Base-by-base conservation (phyloP, 2,329 filamentous ascomycete species). In the Passalora sequoiae region DNA sequence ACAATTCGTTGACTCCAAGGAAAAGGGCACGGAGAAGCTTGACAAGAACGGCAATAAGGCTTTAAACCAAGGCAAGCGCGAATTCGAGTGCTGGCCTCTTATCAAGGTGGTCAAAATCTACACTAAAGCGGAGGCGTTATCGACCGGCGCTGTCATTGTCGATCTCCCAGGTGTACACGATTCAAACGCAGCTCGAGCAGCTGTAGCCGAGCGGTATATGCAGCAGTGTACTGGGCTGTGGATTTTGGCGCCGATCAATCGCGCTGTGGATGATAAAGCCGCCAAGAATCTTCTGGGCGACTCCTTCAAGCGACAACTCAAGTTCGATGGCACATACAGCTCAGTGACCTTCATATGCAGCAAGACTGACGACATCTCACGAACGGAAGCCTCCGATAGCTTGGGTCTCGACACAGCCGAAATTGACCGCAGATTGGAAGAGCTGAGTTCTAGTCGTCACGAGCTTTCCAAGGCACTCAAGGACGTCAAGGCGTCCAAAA, bases 241-340 rank as follows among this genome's bases (percentile, higher is more conserved):
- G 76, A 75, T 82, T 38, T 73, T 81, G n/a, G 76, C 78, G 1
- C 76, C 77, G 0, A 82, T 83, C 44, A 76, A 68, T 27, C 66
- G 79, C 9, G 76, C 76, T 1, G 76, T 83, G 1, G 75, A 81
- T 47, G 75, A 80, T 50, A 78, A 79, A 54, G 70, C 73, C 2
- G 77, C 78, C 0, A 75, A 76, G 44, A 70, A 67, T 0, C 62
- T 83, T 1, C 63, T 82, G 6, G 77, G 76, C 0, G 68, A 77
- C 13, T 69, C 70, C 0, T 80, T 80, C 63, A 77, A 74, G 53
- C 66, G 73, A 0, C 79, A 82, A 51, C 62, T 83, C 3, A 75
- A 79, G 44, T 76, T 76, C 53, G 79, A 83, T 45, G 74, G 75
- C 2, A 69, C 66, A 0, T 76, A 76, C 41, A 69, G 64, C 5